Evolutionary conservation across 169 alveolate genomes (phyloP), one percentile per base, ranked within the genome.

Genomic region (Blepharisma undulans): DNA sequence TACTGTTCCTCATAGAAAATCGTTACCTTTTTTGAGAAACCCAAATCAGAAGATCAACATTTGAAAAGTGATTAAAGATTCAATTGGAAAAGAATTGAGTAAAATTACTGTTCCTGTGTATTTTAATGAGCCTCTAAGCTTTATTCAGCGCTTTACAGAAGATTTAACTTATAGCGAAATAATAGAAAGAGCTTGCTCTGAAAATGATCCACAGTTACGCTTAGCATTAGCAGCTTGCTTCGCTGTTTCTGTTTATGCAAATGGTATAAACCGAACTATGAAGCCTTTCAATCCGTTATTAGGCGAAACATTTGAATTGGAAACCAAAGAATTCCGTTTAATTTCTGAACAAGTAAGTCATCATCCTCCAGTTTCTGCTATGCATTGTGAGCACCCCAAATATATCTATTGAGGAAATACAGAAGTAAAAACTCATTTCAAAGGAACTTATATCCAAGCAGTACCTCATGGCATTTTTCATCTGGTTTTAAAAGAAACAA

Each of bases 321-420:
- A 98, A 0, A 99, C 97, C 81, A 93, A 98, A 34, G 98, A 98
- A 12, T 98, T 95, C 91, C 94, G 96, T 87, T 96, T 96, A 90
- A 82, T 98, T 34, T 98, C 99, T 8, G 99, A 99, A 88, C 99
- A 99, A 91, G 98, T 97, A 4, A 77, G 94, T 48, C 99, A 98
- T 90, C 99, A 98, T 89, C 99, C 99, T 1, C 99, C 99, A 7
- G 96, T 98, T 29, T 93, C 98, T 16, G 99, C 99, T 1, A 97
- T 96, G 94, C 98, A 98, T 93, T 96, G 98, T 79, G 96, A 94
- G 78, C 95, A 93, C 91, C 94, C 95, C 36, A 89, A 96, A 78
- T 96, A 95, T 94, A 94, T 88, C 60, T 93, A 97, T 19, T 98
- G 94, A 91, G 98, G 98, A 19, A 92, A 95, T 88, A 94, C 96